phyloP scores from a whole-genome alignment of 2,329 filamentous ascomycete species.

The Beauveria sp. region DNA sequence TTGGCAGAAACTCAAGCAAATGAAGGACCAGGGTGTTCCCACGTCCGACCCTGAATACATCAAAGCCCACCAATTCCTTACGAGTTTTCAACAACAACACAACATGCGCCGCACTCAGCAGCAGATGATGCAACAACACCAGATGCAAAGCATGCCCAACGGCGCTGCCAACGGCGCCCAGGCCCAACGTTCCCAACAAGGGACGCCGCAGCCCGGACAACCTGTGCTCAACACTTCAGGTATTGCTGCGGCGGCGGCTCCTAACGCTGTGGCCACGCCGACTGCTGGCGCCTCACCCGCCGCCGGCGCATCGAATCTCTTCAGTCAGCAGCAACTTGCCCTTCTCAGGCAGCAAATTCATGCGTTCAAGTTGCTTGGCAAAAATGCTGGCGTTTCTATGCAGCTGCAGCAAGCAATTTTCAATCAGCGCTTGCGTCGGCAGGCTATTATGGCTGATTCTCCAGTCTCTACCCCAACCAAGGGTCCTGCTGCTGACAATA shows the following conservation, averaged over 20 bases:
- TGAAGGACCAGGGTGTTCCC: conserved; percentile 79
- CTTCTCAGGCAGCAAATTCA: conserved; percentile 79
- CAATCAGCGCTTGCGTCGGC: conserved; percentile 60
- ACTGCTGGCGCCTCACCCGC: conserved; percentile 24
- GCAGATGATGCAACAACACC: conserved; percentile 31
- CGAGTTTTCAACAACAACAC: conserved; percentile 61
- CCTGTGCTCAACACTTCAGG: conserved; percentile 27
- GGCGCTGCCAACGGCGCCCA: conserved; percentile 45
- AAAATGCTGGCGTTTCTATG: conserved; percentile 73
- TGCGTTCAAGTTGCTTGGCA: conserved; percentile 83
- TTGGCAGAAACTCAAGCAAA: conserved; percentile 72
- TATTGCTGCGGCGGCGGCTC: conserved; percentile 30
- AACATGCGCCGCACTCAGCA: conserved; percentile 44
- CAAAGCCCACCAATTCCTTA: conserved; percentile 70
- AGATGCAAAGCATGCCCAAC: conserved; percentile 49
- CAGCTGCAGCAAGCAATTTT: conserved; percentile 79
- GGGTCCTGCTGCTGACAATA: conserved; percentile 18
- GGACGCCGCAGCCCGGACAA: conserved; percentile 24
- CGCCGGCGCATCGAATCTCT: conserved; percentile 43
- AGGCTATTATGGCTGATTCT: conserved; percentile 42
- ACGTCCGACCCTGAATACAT: conserved; percentile 80
- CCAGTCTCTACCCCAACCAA: conserved; percentile 30
- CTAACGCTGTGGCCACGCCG: conserved; percentile 23
- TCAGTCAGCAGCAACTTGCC: conserved; percentile 70
- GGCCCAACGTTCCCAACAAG: conserved; percentile 31